Evolutionary conservation across 2,329 filamentous ascomycete genomes (phyloP).

Genomic region (Monilinia fructigena): DNA sequence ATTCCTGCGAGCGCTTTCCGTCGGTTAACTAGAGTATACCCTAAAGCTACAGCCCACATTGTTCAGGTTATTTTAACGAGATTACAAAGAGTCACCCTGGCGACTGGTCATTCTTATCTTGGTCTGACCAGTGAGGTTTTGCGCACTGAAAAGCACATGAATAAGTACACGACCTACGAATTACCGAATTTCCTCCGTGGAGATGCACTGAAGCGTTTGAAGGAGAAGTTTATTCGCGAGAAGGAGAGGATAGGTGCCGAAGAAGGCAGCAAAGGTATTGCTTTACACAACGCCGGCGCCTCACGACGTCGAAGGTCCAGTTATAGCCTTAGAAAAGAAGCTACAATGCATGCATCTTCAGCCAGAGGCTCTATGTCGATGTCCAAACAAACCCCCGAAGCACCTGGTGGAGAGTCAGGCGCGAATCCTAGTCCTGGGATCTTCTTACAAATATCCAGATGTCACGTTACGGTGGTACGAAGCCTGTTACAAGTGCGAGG

Average conservation of each 20-base stretch:
- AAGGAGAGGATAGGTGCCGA: slow-evolving; percentile 77
- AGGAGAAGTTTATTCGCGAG: slow-evolving; percentile 88
- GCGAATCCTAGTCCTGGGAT: slow-evolving; percentile 69
- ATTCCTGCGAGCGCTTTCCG: slow-evolving; percentile 96
- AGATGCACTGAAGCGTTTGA: slow-evolving; percentile 76
- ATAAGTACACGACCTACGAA: slow-evolving; percentile 87
- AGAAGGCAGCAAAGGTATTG: slow-evolving; percentile 88
- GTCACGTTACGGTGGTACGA: slow-evolving; percentile 58
- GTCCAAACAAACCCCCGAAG: slow-evolving; percentile 37
- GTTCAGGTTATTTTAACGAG: slow-evolving; percentile 96
- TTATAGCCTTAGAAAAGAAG: slow-evolving; percentile 75
- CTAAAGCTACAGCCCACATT: slow-evolving; percentile 94
- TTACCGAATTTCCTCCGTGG: slow-evolving; percentile 88
- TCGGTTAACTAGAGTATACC: slow-evolving; percentile 87
- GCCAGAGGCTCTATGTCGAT: slow-evolving; percentile 28
- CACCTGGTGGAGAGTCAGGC: slow-evolving; percentile 36
- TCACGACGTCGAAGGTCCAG: slow-evolving; percentile 69
- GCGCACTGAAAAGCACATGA: slow-evolving; percentile 90
- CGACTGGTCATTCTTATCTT: slow-evolving; percentile 91
- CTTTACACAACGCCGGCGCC: slow-evolving; percentile 76
- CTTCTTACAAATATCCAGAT: slow-evolving; percentile 75
- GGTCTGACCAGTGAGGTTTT: slow-evolving; percentile 89
- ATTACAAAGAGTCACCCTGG: slow-evolving; percentile 89
- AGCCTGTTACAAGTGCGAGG: slow-evolving; percentile 29
- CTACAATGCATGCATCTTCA: slow-evolving; percentile 61